Evolutionary conservation across 345 rosid species (phyloP).

Genomic region (Salix brachista): DNA sequence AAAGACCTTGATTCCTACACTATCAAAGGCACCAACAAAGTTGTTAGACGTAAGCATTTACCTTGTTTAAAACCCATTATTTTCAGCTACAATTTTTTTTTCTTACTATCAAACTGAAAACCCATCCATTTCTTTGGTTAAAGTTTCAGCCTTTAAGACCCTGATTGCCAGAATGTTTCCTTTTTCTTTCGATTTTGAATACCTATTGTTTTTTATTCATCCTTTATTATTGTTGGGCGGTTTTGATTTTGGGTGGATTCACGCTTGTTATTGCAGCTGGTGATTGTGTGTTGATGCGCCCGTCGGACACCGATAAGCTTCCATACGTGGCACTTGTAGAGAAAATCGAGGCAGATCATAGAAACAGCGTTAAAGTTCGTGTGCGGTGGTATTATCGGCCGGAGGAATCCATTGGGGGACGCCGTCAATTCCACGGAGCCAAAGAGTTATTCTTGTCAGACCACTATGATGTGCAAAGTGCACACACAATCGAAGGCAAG

Average conservation of each 20-base stretch:
- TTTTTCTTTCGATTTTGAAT: background rate
- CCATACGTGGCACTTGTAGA: constrained; percentile 83
- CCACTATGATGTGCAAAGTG: constrained; percentile 72
- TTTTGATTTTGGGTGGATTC: background rate
- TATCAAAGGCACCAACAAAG: constrained; percentile 74
- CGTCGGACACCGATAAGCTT: constrained; percentile 69
- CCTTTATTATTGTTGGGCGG: background rate
- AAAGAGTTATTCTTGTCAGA: constrained; percentile 79
- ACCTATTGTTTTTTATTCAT: background rate
- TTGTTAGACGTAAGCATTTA: constrained; percentile 48
- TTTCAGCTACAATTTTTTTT: background rate
- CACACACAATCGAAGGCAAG: constrained; percentile 78
- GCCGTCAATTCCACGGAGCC: constrained; percentile 83
- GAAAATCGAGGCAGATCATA: constrained; percentile 72
- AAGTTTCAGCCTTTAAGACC: background rate
- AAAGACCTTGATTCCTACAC: constrained; percentile 72
- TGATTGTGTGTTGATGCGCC: constrained; percentile 83
- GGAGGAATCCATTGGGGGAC: constrained; percentile 83
- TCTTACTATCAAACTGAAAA: background rate
- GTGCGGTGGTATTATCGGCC: constrained; percentile 85
- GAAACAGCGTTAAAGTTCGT: constrained; percentile 70
- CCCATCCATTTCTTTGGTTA: background rate
- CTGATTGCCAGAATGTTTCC: constrained; percentile 5
- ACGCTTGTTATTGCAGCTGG: constrained; percentile 43
- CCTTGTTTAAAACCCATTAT: constrained; percentile 1